phyloP scores from a whole-genome alignment of 768 basidiomycete genomes.

The Boletus patriciae region DNA sequence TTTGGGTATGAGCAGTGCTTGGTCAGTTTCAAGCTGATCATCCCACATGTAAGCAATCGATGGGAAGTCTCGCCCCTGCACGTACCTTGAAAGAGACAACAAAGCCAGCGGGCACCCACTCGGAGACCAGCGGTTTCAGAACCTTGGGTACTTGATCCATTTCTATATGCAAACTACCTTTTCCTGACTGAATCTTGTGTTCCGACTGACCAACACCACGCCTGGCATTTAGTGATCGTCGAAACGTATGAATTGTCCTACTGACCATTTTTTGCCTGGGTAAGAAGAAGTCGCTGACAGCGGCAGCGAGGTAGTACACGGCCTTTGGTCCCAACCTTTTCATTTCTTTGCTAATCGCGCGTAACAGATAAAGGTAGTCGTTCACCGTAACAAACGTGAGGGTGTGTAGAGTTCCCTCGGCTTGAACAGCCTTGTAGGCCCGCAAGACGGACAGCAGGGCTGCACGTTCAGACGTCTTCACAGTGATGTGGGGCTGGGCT shows the following conservation, averaged over 20 bases:
- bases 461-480: constrained; percentile 61
- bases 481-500: constrained; percentile 53
- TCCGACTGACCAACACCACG: constrained; percentile 59
- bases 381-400: constrained; percentile 92
- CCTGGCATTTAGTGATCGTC: background rate
- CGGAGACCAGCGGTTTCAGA: constrained; percentile 86
- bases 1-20: constrained; percentile 81
- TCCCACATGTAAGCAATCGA: constrained; percentile 7
- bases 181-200: constrained; percentile 98
- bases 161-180: constrained; percentile 89
- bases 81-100: constrained; percentile 96
- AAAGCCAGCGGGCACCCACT: constrained; percentile 90
- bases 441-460: constrained; percentile 72
- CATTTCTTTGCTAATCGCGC: constrained; percentile 80
- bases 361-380: constrained; percentile 92
- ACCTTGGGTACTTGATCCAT: constrained; percentile 99
- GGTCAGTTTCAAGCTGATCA: constrained; percentile 89
- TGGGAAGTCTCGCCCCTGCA: background rate
- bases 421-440: constrained; percentile 79
- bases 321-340: constrained; percentile 64
- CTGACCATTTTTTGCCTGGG: constrained; percentile 87
- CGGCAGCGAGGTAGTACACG: constrained; percentile 97
- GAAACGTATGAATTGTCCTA: constrained; percentile 6
- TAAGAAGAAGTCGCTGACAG: constrained; percentile 97
- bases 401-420: constrained; percentile 72